Base-by-base conservation (phyloP, 2,329 filamentous ascomycete species). In the Rhexocercosporidium sp. region DNA sequence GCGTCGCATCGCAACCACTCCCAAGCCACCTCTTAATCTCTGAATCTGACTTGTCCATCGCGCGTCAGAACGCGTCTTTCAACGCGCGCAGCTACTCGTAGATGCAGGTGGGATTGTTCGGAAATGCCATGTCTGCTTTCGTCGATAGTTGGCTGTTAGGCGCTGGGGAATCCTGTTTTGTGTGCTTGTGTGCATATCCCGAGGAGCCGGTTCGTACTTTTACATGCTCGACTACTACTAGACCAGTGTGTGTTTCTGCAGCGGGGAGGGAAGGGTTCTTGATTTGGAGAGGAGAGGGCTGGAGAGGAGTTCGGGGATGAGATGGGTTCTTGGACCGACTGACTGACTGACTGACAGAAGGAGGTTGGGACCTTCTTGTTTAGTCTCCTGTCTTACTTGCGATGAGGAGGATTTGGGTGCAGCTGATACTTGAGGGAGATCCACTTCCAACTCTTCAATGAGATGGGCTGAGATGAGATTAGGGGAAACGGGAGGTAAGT, bases 371-470 rank as follows among this genome's bases (percentile, higher is more conserved):
- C 41, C 41, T 44, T 20, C 41, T 44, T n/a, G 14, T 44, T 44
- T 44, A 5, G 41, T 37, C 8, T 9, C 12, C 8, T 37, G 9
- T 37, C 16, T 18, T 44, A 44, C 16, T 18, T 44, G 41, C 22
- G 18, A 47, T n/a, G 22, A 9, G 18, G 18, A 47, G 22, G n/a
- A n/a, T n/a, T 49, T 20, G 9, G 25, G n/a, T 49, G 20, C 20
- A 49, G 46, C n/a, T 22, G 20, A 49, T 12, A 20, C 8, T 37
- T 11, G 11, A 5, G 9, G 16, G 51, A 22, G 53, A 22, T 56
- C 53, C 53, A 56, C 53, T 56, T 56, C 53, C 53, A 37, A 54
- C 14, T 53, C 25, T n/a, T n/a, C n/a, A n/a, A n/a, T n/a, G n/a
- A n/a, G n/a, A n/a, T n/a, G n/a, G n/a, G n/a, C n/a, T n/a, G n/a